phyloP scores from a whole-genome alignment of 208 protist genomes.

The Naegleria gruberi region DNA sequence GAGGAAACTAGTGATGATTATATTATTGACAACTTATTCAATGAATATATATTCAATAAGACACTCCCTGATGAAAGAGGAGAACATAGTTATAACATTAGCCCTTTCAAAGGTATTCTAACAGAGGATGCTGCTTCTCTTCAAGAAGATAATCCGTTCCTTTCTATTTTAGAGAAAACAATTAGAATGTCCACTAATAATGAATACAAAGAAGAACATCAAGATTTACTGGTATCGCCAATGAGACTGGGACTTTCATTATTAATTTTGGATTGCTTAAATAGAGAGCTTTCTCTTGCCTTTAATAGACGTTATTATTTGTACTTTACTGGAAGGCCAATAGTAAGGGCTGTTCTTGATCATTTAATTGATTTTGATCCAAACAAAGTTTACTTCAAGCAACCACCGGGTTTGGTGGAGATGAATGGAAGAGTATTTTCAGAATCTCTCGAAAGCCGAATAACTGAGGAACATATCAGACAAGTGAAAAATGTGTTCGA shows the following conservation, averaged over 20 bases:
- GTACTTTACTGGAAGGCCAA: no score
- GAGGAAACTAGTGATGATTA: no score
- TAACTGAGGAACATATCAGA: no score
- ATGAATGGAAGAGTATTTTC: no score
- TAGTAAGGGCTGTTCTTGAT: no score
- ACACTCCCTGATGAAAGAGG: background rate
- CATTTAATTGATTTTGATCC: no score
- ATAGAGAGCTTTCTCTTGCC: background rate
- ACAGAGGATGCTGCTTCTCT: background rate
- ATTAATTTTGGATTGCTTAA: background rate
- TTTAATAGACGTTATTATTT: no score
- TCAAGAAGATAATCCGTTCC: background rate
- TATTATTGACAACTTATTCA: background rate
- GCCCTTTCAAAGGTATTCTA: no score
- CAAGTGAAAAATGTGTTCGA: no score
- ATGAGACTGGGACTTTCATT: background rate
- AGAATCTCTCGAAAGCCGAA: no score
- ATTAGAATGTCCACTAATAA: background rate
- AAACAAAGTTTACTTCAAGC: no score
- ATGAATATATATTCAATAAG: background rate
- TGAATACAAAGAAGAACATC: background rate
- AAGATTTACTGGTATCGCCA: background rate
- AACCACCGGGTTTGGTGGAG: no score
- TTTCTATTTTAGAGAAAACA: background rate
- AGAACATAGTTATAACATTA: background rate